Evolutionary conservation across 2,329 filamentous ascomycete species (phyloP), one percentile per base, ranked within the genome.

Genomic region (Celoporthe dispersa): DNA sequence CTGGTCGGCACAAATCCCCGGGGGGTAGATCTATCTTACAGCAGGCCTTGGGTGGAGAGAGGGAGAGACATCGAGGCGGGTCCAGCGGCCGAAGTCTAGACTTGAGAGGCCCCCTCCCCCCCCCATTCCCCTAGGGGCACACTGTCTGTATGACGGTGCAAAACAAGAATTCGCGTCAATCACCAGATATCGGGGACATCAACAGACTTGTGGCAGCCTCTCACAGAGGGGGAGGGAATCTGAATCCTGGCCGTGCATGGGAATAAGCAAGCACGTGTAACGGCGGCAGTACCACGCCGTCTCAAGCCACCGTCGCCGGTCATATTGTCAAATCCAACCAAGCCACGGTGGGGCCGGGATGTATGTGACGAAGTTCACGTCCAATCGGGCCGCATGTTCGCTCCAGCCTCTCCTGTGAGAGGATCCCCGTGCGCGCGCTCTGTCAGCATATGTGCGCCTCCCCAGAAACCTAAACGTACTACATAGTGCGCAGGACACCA

Each of bases 241-340:
- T 59, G 31, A 39, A 41, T 39, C 60, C 41, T 62, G 68, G 57
- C 62, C 63, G 69, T 67, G 62, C 37, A 61, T 59, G 60, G 37
- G 39, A 63, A 68, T 41, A 55, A 68, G 59, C 66, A 68, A 63
- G 53, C 35, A 64, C 53, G 55, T 63, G 66, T 64, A 66, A 66
- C 66, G 25, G 69, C 67, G 63, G 68, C 35, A 65, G 37, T 25
- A 39, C 22, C 61, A 64, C 25, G 62, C 62, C 41, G 53, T 61
- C 59, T 35, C 35, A 22, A 64, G 61, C 39, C 61, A 64, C 16
- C 1, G 39, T 16, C 28, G 63, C 63, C 28, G 44, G 28, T 19
- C 31, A 48, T 33, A n/a, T 55, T 51, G 41, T 53, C 19, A 31
- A 59, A 51, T 51, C n/a, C 57, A 11, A 28, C 25, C 55, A 67